Percentiles rank a stretch among this genome's conserved stretches.
These are phyloP conservation scores for Prasinococcaceae sp. DNA, from an alignment of 139 green algal genomes.

Conservation along the genomic window DNA sequence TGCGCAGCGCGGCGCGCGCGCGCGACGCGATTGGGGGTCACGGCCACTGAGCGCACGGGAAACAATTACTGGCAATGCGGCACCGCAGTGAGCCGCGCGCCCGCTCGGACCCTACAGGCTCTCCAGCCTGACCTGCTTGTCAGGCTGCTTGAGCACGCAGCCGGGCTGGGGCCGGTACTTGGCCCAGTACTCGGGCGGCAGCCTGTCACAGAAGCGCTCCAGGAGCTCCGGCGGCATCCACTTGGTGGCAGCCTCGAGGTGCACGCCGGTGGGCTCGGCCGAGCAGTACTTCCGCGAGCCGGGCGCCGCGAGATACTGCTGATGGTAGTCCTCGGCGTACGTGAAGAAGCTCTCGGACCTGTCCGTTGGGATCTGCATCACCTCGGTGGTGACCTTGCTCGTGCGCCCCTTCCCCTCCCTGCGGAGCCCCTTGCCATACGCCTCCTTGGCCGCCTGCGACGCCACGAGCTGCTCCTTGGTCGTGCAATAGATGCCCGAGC, in stretches of 20 bases:
- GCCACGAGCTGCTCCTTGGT: constrained; percentile 15
- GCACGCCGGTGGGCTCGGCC: constrained; percentile 16
- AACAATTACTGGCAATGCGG: too few relatives aligned
- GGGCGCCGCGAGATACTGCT: constrained; percentile 26
- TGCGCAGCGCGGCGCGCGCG: too few relatives aligned
- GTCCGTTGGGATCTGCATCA: not conserved
- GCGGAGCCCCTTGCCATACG: constrained; percentile 1
- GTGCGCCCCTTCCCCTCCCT: not conserved
- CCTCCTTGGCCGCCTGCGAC: constrained; percentile 3
- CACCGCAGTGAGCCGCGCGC: too few relatives aligned
- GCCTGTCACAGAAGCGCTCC: constrained; percentile 1
- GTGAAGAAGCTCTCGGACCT: too few relatives aligned
- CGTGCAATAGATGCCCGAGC: constrained; percentile 17
- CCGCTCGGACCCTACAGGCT: too few relatives aligned
- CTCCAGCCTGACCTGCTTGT: constrained; percentile 11
- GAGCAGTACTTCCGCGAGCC: constrained; percentile 13
- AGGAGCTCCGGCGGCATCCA: constrained; percentile 3
- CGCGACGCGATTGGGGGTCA: too few relatives aligned
- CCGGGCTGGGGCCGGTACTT: constrained; percentile 18
- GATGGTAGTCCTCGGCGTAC: constrained; percentile 29
- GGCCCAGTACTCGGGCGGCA: constrained; percentile 2
- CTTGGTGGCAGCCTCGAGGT: too few relatives aligned
- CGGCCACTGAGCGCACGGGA: too few relatives aligned
- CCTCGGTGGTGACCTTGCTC: constrained; percentile 12
- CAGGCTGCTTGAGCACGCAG: constrained; percentile 10